These are phyloP conservation scores for Bifiguratus adelaidae DNA, from an alignment of 192 early-diverging fungal genomes.

Conservation along the genomic window DNA sequence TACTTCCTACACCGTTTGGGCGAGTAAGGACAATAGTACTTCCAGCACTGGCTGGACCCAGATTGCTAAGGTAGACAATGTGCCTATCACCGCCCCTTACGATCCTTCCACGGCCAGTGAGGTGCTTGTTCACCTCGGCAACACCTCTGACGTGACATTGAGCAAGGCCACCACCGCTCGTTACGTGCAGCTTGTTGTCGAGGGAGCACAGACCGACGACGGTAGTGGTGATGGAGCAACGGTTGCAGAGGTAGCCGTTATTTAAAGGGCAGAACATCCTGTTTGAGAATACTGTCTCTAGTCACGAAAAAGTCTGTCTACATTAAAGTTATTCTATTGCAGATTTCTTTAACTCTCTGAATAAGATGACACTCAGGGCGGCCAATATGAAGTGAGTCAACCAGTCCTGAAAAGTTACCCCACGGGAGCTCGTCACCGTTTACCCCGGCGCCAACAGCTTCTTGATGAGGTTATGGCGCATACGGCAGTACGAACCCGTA, in stretches of 20 bases:
- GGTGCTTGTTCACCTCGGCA: constrained; percentile 12
- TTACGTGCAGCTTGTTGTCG: constrained; percentile 12
- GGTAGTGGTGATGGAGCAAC: constrained; percentile 12
- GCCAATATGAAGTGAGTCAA: too few relatives aligned
- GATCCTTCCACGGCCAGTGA: constrained; percentile 6
- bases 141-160: constrained; percentile 13
- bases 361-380: too few relatives aligned
- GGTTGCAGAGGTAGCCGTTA: constrained; percentile 14
- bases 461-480: too few relatives aligned
- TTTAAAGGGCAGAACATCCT: too few relatives aligned
- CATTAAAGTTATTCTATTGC: too few relatives aligned
- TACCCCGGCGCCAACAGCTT: too few relatives aligned
- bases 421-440: too few relatives aligned
- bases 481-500: too few relatives aligned
- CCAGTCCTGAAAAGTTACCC: too few relatives aligned
- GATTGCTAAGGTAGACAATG: constrained; percentile 16
- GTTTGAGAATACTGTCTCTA: too few relatives aligned
- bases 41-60: constrained; percentile 4
- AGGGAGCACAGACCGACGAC: constrained; percentile 14
- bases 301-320: too few relatives aligned
- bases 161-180: constrained; percentile 7
- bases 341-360: too few relatives aligned
- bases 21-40: constrained; percentile 1
- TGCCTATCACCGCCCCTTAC: constrained; percentile 17
- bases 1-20: constrained; percentile 8